Base-by-base conservation (phyloP, 2,329 filamentous ascomycete species). In the Neofusicoccum cordaticola region DNA sequence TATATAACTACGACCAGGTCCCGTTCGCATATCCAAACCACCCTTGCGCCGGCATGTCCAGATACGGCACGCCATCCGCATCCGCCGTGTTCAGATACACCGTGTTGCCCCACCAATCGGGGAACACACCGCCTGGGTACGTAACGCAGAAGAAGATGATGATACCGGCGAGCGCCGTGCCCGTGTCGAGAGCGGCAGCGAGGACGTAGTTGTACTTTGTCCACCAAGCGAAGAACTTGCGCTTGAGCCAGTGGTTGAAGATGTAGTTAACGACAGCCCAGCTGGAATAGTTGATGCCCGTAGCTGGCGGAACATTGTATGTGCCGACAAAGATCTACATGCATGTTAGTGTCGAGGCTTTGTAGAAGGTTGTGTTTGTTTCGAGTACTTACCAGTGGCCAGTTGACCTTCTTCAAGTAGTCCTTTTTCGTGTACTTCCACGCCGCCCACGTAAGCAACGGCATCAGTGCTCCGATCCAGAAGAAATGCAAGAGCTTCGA, bases 141-240 rank as follows among this genome's bases (percentile, higher is more conserved):
- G 51, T 48, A 5, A 64, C 52, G 35, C 51, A 57, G 52, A 64
- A 75, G 65, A 76, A 76, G 27, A 76, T 76, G 34, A 75, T 58
- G 7, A 75, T 68, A 0, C 72, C 75, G 1, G 71, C 72, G 3
- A 76, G 64, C 0, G 74, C 73, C 1, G 74, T 76, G 4, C 74
- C 74, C 0, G 74, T 76, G 63, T 76, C 74, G 71, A 76, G 74
- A 0, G 73, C 72, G 11, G 72, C 72, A 39, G 73, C 72, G 17
- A 72, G 56, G 4, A 75, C 83, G 74, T 92, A 92, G 79, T 92
- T 92, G 79, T 91, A 92, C 74, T 88, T 86, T 75, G 89, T 80
- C 90, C 90, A 92, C 90, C 89, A 92, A 3, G 39, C 77, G 84
- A 58, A 64, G 37, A 64, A 64, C 17, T 41, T 48, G n/a, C 13